phyloP scores from a whole-genome alignment of 2,329 filamentous ascomycete genomes.

The Aspergillus proliferans region DNA sequence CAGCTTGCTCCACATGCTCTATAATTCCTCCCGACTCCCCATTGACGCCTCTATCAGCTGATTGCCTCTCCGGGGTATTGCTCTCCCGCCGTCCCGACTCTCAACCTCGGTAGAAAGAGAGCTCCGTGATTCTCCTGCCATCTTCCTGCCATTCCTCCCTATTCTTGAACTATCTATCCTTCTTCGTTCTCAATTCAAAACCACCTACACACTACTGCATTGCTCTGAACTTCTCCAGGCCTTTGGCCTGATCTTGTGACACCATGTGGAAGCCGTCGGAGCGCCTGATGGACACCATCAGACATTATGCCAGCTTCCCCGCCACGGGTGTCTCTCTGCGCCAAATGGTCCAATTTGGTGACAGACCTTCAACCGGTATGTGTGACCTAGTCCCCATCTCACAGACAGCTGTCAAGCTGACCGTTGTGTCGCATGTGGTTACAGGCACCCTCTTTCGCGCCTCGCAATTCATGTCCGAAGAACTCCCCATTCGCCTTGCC shows the following conservation, averaged over 20 bases:
- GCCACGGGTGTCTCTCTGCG: slow-evolving; percentile 92
- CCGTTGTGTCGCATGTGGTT: not conserved
- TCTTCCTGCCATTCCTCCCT: slow-evolving; percentile 8
- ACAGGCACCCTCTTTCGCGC: slow-evolving; percentile 91
- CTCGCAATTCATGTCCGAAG: slow-evolving; percentile 96
- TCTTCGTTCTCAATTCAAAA: not conserved
- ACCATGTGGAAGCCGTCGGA: slow-evolving; percentile 89
- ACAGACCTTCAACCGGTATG: slow-evolving; percentile 82
- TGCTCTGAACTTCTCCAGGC: slow-evolving; percentile 13
- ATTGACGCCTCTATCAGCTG: not conserved
- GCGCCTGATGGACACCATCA: slow-evolving; percentile 92
- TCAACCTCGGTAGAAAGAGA: slow-evolving; percentile 23
- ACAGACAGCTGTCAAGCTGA: not conserved
- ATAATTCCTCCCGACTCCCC: not conserved
- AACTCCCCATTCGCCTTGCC: slow-evolving; percentile 91
- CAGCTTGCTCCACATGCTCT: too few species aligned
- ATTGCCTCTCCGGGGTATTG: not conserved
- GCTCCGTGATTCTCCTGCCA: slow-evolving; percentile 9
- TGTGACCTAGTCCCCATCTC: not conserved
- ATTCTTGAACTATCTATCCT: not conserved
- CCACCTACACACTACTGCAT: not conserved
- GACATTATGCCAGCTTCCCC: slow-evolving; percentile 93
- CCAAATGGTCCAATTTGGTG: slow-evolving; percentile 99
- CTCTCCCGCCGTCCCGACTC: slow-evolving; percentile 16
- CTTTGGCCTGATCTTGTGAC: slow-evolving; percentile 22